Base-by-base conservation (phyloP, 1,284 basidiomycete species). In the Ustilago curta region DNA sequence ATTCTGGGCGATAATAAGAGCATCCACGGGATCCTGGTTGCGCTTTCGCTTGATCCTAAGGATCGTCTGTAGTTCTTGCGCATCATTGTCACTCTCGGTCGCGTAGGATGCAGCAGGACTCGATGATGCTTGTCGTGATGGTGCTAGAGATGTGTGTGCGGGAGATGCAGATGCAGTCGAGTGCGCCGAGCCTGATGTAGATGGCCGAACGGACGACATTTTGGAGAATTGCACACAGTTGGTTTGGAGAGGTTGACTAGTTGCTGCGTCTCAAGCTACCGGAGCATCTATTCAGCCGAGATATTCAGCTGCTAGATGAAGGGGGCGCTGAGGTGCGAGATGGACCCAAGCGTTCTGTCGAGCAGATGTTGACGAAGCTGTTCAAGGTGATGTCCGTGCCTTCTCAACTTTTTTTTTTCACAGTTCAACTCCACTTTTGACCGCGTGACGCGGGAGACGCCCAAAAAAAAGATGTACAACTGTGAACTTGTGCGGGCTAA, bases 31-130 rank as follows among this genome's bases (percentile, higher is more conserved):
- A 37, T 80, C 79, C 31, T 79, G 72, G 29, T 73, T 68, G 23
- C 81, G 60, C 42, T 83, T 83, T 12, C 81, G 63, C 52, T 83
- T 83, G 52, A 83, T 82, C 29, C 81, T 59, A n/a, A 83, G 61
- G 29, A 83, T 77, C 54, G 77, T 70, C 45, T 73, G 75, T 4
- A 62, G 45, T 2, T 59, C 59, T 0, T 63, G 55, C 0, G 40
- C 51, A 11, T 69, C 66, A 47, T 55, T 47, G 35, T 69, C 59
- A 48, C 54, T 58, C 29, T 67, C 70, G 9, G 31, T 23, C 5
- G 55, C 57, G 11, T 63, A 59, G 19, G 70, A 63, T 44, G 61
- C 60, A 16, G 45, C 42, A 12, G 64, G 57, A 32, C 70, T 73
- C 0, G 60, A 60, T 1, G 69, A 61, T 11, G 55, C 69, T 11